Evolutionary conservation across 192 early-diverging fungal species (phyloP).

Genomic region (Dissophora ornata): DNA sequence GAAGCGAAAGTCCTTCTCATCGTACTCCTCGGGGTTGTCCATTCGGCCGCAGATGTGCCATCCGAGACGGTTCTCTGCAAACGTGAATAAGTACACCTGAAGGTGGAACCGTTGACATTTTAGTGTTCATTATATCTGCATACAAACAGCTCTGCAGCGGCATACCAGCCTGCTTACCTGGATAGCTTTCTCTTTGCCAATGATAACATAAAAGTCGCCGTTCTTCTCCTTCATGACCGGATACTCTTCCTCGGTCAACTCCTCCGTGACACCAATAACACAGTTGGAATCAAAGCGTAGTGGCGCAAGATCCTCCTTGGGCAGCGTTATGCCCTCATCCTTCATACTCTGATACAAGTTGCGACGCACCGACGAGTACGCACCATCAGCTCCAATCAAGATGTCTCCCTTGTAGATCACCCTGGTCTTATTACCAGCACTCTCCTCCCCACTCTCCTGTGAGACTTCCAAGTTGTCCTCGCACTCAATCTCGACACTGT

Average conservation of each 20-base stretch:
- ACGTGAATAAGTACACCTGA: constrained; percentile 20
- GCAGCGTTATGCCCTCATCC: constrained; percentile 3
- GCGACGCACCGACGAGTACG: constrained; percentile 21
- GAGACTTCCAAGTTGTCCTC: not conserved
- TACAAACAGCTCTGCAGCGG: not conserved
- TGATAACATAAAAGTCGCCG: constrained; percentile 24
- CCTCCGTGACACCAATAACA: constrained; percentile 17
- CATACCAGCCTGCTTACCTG: constrained; percentile 16
- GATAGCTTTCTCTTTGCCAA: constrained; percentile 25
- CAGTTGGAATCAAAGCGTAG: constrained; percentile 30
- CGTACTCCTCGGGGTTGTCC: constrained; percentile 25
- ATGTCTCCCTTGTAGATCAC: not conserved
- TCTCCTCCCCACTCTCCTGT: not conserved
- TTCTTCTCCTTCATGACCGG: constrained; percentile 13
- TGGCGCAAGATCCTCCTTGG: constrained; percentile 9
- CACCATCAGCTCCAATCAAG: constrained; percentile 25
- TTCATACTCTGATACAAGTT: constrained; percentile 16
- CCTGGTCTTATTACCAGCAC: not conserved
- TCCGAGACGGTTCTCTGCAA: constrained; percentile 27
- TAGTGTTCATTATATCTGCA: no score
- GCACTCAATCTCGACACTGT: constrained; percentile 13
- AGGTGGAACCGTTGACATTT: not conserved
- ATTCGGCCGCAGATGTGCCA: constrained; percentile 17
- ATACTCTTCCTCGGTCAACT: constrained; percentile 10
- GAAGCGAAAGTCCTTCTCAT: constrained; percentile 26